phyloP scores from a whole-genome alignment of 441 rosid genomes.

The Corymbia citriodora region DNA sequence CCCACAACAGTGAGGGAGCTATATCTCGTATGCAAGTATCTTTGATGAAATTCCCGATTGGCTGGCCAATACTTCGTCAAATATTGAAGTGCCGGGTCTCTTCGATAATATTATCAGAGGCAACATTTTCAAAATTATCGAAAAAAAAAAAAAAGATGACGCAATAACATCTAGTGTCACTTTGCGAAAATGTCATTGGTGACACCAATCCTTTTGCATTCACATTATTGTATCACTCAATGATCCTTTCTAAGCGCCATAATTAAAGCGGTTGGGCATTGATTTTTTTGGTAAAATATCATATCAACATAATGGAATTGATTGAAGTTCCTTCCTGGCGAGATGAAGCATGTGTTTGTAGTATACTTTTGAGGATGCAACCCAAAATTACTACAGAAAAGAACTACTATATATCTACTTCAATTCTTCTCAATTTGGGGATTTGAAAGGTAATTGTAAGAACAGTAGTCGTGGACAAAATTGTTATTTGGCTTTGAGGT shows the following conservation, averaged over 20 bases:
- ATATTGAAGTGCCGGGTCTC: no score
- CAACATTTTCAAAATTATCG: not conserved
- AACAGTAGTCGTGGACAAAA: not conserved
- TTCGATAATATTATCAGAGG: not conserved
- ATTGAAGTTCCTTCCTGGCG: not conserved
- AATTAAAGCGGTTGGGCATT: not conserved
- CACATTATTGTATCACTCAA: not conserved
- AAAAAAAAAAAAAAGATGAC: not conserved
- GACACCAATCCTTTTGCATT: not conserved
- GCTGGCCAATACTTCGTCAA: no score
- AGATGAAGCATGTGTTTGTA: not conserved
- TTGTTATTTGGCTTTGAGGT: not conserved
- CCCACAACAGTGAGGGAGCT: no score
- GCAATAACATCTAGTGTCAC: not conserved
- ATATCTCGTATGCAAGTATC: no score
- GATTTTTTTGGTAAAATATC: not conserved
- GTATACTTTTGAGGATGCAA: not conserved
- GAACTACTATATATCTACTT: not conserved
- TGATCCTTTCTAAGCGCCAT: not conserved
- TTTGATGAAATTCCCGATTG: no score
- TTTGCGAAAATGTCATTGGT: not conserved
- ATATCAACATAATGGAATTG: not conserved
- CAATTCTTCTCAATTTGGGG: not conserved
- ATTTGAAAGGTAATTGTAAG: rapidly evolving
- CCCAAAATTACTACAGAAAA: not conserved